Evolutionary conservation across 306 rosid genomes (phyloP).

Genomic region (Heteromeles arbutifolia): DNA sequence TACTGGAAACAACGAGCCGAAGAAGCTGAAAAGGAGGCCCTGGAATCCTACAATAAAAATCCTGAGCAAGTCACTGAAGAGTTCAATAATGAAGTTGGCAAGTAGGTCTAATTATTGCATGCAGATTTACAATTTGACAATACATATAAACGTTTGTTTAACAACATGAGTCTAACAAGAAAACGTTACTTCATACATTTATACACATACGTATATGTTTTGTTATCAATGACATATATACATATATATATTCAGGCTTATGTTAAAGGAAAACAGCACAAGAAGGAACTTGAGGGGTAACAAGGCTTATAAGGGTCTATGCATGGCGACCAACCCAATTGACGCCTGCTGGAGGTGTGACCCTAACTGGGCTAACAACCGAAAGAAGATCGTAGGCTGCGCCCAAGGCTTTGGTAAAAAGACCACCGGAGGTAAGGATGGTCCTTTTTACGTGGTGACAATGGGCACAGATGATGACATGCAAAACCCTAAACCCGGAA

Average conservation of each 20-base stretch:
- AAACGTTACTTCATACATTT: background rate
- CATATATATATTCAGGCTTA: slow-evolving; percentile 24
- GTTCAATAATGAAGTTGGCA: slow-evolving; percentile 23
- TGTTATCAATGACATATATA: background rate
- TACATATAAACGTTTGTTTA: no score
- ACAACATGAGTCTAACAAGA: background rate
- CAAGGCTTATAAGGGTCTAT: slow-evolving; percentile 6
- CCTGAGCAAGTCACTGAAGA: slow-evolving; percentile 38
- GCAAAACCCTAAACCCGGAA: slow-evolving; percentile 43
- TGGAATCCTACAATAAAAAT: slow-evolving; percentile 16
- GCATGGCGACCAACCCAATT: slow-evolving; percentile 60
- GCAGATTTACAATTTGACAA: background rate
- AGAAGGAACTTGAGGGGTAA: slow-evolving; percentile 27
- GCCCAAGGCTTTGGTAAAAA: slow-evolving; percentile 56
- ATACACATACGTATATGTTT: background rate
- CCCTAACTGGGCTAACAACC: slow-evolving; percentile 49
- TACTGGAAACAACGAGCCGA: slow-evolving; percentile 48
- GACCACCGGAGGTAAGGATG: slow-evolving; percentile 53
- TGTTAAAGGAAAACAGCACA: background rate
- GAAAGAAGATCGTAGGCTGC: slow-evolving; percentile 52
- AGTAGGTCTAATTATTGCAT: slow-evolving; percentile 26
- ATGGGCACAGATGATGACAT: slow-evolving; percentile 38
- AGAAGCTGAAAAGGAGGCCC: slow-evolving; percentile 19
- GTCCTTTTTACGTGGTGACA: slow-evolving; percentile 43
- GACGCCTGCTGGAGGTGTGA: slow-evolving; percentile 85